A percentile compares a stretch with the other conserved stretches of the same genome.
phyloP scores from a whole-genome alignment of 371 early-diverging fungal species.

The Blastocladiella emersonii region DNA sequence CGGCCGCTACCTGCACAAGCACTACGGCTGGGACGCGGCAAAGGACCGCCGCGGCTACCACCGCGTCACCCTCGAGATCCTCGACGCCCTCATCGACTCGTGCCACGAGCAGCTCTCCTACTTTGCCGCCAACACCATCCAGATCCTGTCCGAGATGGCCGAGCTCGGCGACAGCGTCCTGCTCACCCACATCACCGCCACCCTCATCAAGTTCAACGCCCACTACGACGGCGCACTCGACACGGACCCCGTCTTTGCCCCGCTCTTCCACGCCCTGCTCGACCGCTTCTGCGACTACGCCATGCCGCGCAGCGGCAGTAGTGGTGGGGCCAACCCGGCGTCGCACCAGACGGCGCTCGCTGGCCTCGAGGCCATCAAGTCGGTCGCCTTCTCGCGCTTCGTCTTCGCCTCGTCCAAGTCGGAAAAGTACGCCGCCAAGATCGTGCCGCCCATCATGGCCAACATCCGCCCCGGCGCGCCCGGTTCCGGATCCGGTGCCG shows the following conservation, averaged over 20 bases:
- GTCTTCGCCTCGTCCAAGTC: not conserved
- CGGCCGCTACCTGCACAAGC: conserved; percentile 65
- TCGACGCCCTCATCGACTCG: conserved; percentile 2
- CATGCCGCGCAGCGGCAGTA: not conserved
- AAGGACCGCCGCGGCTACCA: not conserved
- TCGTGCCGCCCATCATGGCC: not conserved
- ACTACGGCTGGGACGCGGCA: conserved; percentile 28
- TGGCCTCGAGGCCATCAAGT: conserved; percentile 4
- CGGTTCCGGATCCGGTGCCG: too few species aligned
- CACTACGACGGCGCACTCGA: not conserved
- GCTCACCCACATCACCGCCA: not conserved
- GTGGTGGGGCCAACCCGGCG: not conserved
- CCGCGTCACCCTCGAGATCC: not conserved
- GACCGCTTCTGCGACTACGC: not conserved
- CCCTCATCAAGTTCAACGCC: conserved; percentile 1
- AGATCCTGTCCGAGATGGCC: not conserved
- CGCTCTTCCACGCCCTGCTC: not conserved
- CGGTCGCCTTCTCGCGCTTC: conserved; percentile 4
- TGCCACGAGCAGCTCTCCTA: not conserved
- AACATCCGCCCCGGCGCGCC: not conserved
- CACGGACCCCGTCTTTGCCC: not conserved
- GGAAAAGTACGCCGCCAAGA: not conserved
- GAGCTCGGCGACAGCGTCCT: not conserved
- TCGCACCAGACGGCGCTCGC: not conserved
- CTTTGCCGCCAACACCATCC: not conserved